Conservation (phyloP, 2,329 filamentous ascomycete genomes). For the Neodidymelliopsis sp. region DNA sequence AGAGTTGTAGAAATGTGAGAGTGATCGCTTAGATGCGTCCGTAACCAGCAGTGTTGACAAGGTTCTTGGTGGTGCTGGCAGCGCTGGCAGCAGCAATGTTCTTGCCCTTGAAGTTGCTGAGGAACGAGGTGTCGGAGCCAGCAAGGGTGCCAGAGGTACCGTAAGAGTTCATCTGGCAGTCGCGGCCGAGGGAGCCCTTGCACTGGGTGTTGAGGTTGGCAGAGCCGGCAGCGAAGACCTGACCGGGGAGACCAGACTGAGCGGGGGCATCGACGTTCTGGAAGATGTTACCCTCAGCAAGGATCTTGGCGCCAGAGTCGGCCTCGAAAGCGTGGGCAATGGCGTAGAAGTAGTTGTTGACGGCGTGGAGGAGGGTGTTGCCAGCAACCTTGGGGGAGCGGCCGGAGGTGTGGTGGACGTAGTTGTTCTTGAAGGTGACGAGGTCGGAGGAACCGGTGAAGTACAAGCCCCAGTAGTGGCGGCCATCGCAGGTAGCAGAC, state of each 20-base stretch:
- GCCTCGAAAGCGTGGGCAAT: slow-evolving; percentile 66
- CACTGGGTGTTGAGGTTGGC: slow-evolving; percentile 52
- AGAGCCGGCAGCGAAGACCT: slow-evolving; percentile 50
- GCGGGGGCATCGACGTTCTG: slow-evolving; percentile 58
- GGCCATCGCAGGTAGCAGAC: slow-evolving; percentile 65
- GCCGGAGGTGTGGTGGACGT: slow-evolving; percentile 66
- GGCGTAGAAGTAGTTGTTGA: slow-evolving; percentile 69
- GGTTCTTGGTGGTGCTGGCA: slow-evolving; percentile 25
- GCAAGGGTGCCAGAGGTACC: slow-evolving; percentile 36
- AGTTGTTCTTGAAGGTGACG: slow-evolving; percentile 67
- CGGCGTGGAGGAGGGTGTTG: slow-evolving; percentile 65
- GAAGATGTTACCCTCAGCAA: slow-evolving; percentile 67
- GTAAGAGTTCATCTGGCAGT: slow-evolving; percentile 59
- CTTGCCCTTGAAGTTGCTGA: slow-evolving; percentile 62
- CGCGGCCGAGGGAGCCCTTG: slow-evolving; percentile 56
- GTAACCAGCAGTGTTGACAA: slow-evolving; percentile 33
- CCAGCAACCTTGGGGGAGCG: slow-evolving; percentile 64
- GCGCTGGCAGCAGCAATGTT: slow-evolving; percentile 57
- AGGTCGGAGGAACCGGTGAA: slow-evolving; percentile 64
- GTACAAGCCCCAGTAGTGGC: slow-evolving; percentile 68
- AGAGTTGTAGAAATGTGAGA: too few relatives aligned
- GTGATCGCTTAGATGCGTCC: slow-evolving; percentile 31
- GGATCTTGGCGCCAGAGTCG: slow-evolving; percentile 50
- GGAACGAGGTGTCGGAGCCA: slow-evolving; percentile 56
- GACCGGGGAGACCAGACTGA: slow-evolving; percentile 52